Conservation (phyloP, 345 rosid genomes). For the Ailanthus altissimus region DNA sequence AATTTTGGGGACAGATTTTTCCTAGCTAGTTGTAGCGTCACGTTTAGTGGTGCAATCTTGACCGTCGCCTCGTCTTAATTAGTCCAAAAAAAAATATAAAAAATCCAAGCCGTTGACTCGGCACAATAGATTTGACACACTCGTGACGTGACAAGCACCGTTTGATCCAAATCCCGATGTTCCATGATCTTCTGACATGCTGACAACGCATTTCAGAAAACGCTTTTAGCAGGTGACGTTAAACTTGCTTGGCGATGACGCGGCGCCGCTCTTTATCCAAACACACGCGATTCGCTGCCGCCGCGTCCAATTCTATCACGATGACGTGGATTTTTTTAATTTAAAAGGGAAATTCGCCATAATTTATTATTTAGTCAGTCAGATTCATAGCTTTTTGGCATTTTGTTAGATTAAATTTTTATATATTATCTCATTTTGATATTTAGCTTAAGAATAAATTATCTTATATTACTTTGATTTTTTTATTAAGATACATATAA, state of each 20-base stretch:
- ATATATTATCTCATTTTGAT: slow-evolving; percentile 1
- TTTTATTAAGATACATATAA: not conserved
- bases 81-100: no score
- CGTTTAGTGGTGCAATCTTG: not conserved
- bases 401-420: not conserved
- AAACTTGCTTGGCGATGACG: slow-evolving; percentile 10
- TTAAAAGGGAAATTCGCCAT: not conserved
- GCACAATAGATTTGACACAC: not conserved
- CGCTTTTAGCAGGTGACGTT: not conserved
- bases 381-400: no score
- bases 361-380: no score
- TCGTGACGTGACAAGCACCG: not conserved
- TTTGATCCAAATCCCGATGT: not conserved
- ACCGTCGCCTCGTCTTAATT: not conserved
- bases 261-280: not conserved
- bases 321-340: slow-evolving; percentile 1
- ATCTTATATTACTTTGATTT: not conserved
- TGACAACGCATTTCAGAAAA: not conserved
- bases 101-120: not conserved
- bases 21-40: not conserved
- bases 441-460: not conserved
- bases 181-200: not conserved
- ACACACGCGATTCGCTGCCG: slow-evolving; percentile 3
- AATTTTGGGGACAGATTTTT: not conserved
- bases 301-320: slow-evolving; percentile 1